phyloP scores from a whole-genome alignment of 202 grass and related monocot genomes.

The Setaria viridis region DNA sequence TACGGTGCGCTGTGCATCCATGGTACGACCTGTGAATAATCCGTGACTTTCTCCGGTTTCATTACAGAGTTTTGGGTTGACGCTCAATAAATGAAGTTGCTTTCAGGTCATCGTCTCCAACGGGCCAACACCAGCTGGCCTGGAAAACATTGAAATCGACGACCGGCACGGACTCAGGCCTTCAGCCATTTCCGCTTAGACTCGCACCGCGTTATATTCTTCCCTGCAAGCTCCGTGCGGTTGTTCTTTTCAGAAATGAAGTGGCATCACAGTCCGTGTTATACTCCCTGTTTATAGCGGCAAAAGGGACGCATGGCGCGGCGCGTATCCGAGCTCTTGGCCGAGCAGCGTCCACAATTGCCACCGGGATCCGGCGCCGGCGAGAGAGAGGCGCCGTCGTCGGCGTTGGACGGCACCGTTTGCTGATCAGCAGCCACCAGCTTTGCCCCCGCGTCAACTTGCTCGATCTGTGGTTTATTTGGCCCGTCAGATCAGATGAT shows the following conservation, averaged over 20 bases:
- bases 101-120: slow-evolving; percentile 10
- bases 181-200: not conserved
- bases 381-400: not conserved
- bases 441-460: not conserved
- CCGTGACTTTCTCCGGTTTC: not conserved
- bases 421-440: not conserved
- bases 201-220: not conserved
- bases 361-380: not conserved
- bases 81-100: not conserved
- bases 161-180: slow-evolving; percentile 3
- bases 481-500: not conserved
- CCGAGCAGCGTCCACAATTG: not conserved
- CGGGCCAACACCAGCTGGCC: not conserved
- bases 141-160: not conserved
- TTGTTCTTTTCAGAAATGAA: slow-evolving; percentile 16
- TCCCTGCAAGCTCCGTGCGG: not conserved
- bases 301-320: not conserved
- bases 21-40: not conserved
- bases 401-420: not conserved
- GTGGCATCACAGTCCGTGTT: not conserved
- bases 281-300: not conserved
- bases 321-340: not conserved
- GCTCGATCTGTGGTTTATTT: not conserved
- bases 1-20: not conserved
- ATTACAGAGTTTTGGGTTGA: not conserved